Base-by-base conservation (phyloP, 352 stramenopile species). In the Phytophthora uliginosa region DNA sequence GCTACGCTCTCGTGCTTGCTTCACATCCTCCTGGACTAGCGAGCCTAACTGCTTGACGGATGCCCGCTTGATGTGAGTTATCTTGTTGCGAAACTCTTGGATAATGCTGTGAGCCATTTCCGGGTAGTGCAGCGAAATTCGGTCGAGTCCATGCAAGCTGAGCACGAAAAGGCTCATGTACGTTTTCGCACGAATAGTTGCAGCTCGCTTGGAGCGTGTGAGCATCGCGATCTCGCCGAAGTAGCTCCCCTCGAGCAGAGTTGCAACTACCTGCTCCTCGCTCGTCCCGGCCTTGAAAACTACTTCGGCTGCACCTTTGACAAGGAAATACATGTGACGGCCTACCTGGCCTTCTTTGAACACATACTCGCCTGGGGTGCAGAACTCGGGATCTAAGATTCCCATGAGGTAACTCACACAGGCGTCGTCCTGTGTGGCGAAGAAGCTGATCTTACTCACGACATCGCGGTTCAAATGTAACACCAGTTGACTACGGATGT, bases 201-300 rank as follows among this genome's bases (percentile, higher is more conserved):
- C 88, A 4, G 86, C 88, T 55, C 88, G 76, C 63, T 94, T 95
- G 18, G 86, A 95, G 42, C 83, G 84, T 9, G 86, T 91, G 26
- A 95, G 78, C 88, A 95, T 95, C 0, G 88, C 88, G 28, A 94
- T 92, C 66, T 95, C 88, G 0, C 88, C 88, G 69, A 95, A 95
- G 77, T 93, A 95, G 51, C 79, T 86, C 15, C 88, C 86, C 69
- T 94, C 88, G 3, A 89, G 55, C 9, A 95, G 65, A 4, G 83
- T 92, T 8, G 83, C 78, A 7, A 93, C 82, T 8, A 92, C 80
- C 7, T 85, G 70, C 54, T 95, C 86, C 22, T 83, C 69, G 9
- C 59, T 67, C 4, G 84, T 86, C 1, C 77, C 80, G 0, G 84
- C 88, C 47, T 92, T 77, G 60, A 93, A 93, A 0, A 95, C 63